A percentile compares a stretch with the other conserved stretches of the same genome.
phyloP scores from a whole-genome alignment of 2,329 filamentous ascomycete genomes.

The Akanthomyces dipterigenus region DNA sequence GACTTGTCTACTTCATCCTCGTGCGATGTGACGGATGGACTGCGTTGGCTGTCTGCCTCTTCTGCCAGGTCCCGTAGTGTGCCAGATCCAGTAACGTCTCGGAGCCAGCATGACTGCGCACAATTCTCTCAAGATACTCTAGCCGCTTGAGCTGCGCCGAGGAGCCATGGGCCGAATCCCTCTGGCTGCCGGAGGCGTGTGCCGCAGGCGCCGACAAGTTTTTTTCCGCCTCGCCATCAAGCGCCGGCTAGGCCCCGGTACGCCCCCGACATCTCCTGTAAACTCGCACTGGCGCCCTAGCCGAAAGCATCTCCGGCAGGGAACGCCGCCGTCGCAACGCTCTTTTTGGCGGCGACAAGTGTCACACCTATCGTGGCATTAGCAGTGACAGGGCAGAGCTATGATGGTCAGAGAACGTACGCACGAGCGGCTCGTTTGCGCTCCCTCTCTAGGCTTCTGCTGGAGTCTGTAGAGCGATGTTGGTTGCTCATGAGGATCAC shows the following conservation, averaged over 20 bases:
- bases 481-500: slow-evolving; percentile 14
- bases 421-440: slow-evolving; percentile 23
- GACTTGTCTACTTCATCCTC: slow-evolving; percentile 18
- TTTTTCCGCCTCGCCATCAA: not conserved
- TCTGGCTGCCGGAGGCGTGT: slow-evolving; percentile 1
- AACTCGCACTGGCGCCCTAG: slow-evolving; percentile 46
- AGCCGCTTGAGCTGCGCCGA: slow-evolving; percentile 12
- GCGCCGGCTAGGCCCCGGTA: slow-evolving; percentile 9
- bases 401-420: slow-evolving; percentile 14
- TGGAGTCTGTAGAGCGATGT: slow-evolving; percentile 14
- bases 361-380: slow-evolving; percentile 36
- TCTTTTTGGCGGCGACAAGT: slow-evolving; percentile 49
- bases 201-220: not conserved
- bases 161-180: not conserved
- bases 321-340: slow-evolving; percentile 49
- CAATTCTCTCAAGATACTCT: slow-evolving; percentile 4
- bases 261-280: slow-evolving; percentile 20
- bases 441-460: slow-evolving; percentile 20
- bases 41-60: slow-evolving; percentile 18
- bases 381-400: not conserved
- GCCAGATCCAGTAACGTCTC: slow-evolving; percentile 11
- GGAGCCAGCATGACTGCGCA: slow-evolving; percentile 12
- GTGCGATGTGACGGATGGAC: slow-evolving; percentile 7
- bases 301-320: slow-evolving; percentile 45
- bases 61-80: slow-evolving; percentile 34